These are phyloP conservation scores for Inga leiocalycina DNA, from an alignment of 306 rosid species.

Conservation along the genomic window DNA sequence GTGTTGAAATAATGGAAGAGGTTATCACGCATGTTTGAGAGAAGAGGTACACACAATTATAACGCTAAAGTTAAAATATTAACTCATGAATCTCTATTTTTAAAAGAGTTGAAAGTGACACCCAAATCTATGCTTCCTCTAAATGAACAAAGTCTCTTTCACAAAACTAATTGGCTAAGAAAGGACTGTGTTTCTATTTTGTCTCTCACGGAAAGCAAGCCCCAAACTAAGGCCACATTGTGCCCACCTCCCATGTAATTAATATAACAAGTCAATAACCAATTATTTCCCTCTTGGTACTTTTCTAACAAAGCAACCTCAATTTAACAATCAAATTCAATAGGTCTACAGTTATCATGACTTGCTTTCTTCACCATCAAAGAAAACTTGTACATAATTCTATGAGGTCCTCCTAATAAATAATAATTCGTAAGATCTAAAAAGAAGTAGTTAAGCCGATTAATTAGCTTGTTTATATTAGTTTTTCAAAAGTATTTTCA, in stretches of 20 bases:
- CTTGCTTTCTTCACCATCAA: not conserved
- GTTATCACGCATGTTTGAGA: not conserved
- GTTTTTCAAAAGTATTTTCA: no score
- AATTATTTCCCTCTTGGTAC: slow-evolving; percentile 14
- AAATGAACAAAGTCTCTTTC: not conserved
- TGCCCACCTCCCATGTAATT: not conserved
- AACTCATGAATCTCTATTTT: not conserved
- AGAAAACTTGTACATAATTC: not conserved
- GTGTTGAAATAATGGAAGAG: not conserved
- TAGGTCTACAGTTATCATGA: not conserved
- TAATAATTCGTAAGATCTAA: no score
- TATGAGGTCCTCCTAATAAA: no score
- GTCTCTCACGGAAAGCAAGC: not conserved
- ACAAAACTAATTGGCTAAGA: not conserved
- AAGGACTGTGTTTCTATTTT: not conserved
- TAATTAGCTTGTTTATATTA: no score
- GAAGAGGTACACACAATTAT: not conserved
- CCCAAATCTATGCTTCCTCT: not conserved
- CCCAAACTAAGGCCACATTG: not conserved
- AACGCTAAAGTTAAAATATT: not conserved
- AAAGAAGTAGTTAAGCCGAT: no score
- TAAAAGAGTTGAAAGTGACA: not conserved
- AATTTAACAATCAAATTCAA: not conserved
- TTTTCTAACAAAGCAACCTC: not conserved
- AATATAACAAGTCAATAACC: not conserved